A percentile compares a stretch with the other conserved stretches of the same genome.
Conservation (phyloP, 2,329 filamentous ascomycete species). For the Xylaria sp. region DNA sequence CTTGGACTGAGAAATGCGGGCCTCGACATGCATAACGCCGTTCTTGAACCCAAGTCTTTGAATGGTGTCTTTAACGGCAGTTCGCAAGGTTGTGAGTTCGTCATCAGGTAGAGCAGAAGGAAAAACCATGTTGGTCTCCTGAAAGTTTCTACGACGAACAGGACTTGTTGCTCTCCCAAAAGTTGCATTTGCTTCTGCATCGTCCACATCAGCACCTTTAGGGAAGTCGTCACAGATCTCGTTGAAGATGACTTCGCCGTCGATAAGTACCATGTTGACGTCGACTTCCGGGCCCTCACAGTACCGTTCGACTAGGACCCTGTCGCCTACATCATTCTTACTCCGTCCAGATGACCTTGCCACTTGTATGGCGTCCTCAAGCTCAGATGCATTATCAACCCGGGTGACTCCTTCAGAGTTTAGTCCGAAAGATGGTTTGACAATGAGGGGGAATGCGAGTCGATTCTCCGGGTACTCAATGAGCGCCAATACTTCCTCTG, state of each 20-base stretch:
- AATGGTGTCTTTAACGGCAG: constrained; percentile 29
- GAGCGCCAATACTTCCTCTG: constrained; percentile 31
- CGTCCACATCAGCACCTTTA: constrained; percentile 33
- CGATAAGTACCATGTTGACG: constrained; percentile 37
- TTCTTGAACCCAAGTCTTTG: constrained; percentile 34
- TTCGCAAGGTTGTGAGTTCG: constrained; percentile 29
- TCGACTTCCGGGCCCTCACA: constrained; percentile 40
- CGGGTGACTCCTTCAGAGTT: constrained; percentile 40
- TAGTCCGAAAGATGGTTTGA: constrained; percentile 38
- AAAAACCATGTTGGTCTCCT: constrained; percentile 38
- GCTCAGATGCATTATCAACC: constrained; percentile 27
- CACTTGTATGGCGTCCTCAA: constrained; percentile 16
- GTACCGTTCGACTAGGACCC: constrained; percentile 36
- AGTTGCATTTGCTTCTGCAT: neutral
- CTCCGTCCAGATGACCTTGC: constrained; percentile 6
- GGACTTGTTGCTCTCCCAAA: neutral
- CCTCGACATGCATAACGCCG: constrained; percentile 39
- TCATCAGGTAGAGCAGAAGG: constrained; percentile 37
- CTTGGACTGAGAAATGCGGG: constrained; percentile 33
- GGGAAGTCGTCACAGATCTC: constrained; percentile 42
- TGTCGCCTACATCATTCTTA: constrained; percentile 18
- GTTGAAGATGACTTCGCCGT: constrained; percentile 36
- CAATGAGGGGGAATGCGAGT: constrained; percentile 36
- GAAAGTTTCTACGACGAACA: constrained; percentile 30
- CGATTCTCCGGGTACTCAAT: constrained; percentile 11